Conservation (phyloP, 768 basidiomycete species). For the Boletus pseudo-olivaceus region DNA sequence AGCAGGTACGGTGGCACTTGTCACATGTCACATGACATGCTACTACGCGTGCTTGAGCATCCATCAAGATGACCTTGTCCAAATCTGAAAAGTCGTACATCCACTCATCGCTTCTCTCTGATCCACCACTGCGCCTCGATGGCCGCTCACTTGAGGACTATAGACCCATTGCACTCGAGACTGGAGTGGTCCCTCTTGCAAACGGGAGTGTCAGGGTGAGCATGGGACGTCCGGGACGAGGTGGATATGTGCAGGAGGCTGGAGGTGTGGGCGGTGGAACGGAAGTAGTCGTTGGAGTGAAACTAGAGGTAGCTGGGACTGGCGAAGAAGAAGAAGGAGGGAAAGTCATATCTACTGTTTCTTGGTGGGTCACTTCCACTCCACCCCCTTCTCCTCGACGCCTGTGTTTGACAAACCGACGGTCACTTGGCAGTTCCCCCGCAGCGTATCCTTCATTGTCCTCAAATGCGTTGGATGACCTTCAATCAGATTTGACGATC, state of each 20-base stretch:
- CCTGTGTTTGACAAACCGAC: constrained; percentile 10
- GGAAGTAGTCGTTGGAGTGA: constrained; percentile 73
- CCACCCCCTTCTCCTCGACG: background rate
- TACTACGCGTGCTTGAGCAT: background rate
- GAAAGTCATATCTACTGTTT: constrained; percentile 62
- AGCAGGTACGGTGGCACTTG: too few relatives aligned
- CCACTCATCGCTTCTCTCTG: constrained; percentile 55
- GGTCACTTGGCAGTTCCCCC: constrained; percentile 58
- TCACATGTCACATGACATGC: too few relatives aligned
- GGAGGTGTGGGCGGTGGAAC: constrained; percentile 74
- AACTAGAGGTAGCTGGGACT: constrained; percentile 67
- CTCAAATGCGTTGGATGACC: constrained; percentile 63
- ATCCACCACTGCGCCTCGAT: constrained; percentile 68
- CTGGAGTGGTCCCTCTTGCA: constrained; percentile 73
- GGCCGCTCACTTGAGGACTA: constrained; percentile 60
- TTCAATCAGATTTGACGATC: constrained; percentile 68
- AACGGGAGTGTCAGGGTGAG: constrained; percentile 77
- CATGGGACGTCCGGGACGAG: constrained; percentile 64
- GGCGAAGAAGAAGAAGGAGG: constrained; percentile 57
- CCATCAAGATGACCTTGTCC: constrained; percentile 40
- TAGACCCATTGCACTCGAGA: constrained; percentile 68
- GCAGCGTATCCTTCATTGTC: constrained; percentile 74
- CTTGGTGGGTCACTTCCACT: constrained; percentile 58
- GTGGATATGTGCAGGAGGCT: constrained; percentile 73
- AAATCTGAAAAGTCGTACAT: constrained; percentile 82